A percentile compares a stretch with the other conserved stretches of the same genome.
These are phyloP conservation scores for Aspergillus sp. DNA, from an alignment of 2,329 filamentous ascomycete genomes.

Conservation along the genomic window DNA sequence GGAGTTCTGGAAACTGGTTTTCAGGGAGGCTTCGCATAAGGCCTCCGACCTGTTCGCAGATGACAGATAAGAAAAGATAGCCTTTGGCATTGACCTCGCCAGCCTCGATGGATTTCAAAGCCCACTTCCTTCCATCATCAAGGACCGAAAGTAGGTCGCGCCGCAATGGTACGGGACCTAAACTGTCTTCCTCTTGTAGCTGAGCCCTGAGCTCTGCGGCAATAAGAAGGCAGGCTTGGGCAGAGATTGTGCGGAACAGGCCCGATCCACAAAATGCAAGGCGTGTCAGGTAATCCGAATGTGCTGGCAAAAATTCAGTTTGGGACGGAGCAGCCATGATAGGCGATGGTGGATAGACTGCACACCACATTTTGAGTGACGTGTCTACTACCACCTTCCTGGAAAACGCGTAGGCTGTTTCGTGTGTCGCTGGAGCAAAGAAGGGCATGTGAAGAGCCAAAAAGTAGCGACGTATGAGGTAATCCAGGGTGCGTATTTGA, in stretches of 20 bases:
- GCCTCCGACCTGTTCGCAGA: constrained; percentile 41
- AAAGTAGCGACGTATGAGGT: constrained; percentile 23
- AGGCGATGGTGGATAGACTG: constrained; percentile 27
- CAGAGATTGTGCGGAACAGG: constrained; percentile 10
- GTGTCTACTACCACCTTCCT: constrained; percentile 46
- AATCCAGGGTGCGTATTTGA: constrained; percentile 17
- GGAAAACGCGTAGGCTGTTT: constrained; percentile 42
- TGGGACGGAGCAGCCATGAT: constrained; percentile 5
- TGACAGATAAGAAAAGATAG: constrained; percentile 39
- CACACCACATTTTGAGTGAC: constrained; percentile 44
- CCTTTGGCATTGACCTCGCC: constrained; percentile 56
- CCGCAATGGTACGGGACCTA: constrained; percentile 20
- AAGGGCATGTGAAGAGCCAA: constrained; percentile 26
- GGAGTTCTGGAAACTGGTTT: constrained; percentile 26
- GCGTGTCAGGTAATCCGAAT: constrained; percentile 32
- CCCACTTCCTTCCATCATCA: constrained; percentile 39
- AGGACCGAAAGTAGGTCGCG: constrained; percentile 27
- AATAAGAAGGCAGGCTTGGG: constrained; percentile 18
- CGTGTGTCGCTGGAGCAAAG: constrained; percentile 13
- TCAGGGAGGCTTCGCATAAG: constrained; percentile 32
- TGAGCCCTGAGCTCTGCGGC: constrained; percentile 21
- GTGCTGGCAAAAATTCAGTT: neutral
- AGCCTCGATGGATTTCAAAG: constrained; percentile 35
- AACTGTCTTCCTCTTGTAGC: constrained; percentile 21
- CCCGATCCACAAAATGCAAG: constrained; percentile 35